Evolutionary conservation across 495 filamentous ascomycete species (phyloP), one percentile per base, ranked within the genome.

Genomic region (Podospora comata): DNA sequence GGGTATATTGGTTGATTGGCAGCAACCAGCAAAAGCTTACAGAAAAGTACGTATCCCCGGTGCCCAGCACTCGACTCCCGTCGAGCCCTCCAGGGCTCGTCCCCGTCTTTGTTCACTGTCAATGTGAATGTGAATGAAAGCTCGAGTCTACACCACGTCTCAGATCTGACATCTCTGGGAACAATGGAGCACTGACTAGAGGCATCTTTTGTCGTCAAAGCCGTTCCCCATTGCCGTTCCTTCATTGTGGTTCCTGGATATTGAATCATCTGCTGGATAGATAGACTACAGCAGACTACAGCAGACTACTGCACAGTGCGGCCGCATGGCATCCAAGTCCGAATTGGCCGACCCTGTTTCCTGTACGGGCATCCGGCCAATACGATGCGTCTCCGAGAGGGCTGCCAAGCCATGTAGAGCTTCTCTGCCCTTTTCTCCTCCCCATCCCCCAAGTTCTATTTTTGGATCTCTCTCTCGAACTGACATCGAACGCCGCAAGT

Each of bases 381-480:
- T 58, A 58, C n/a, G n/a, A 1, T 58, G 55, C 23, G 18, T 11
- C 55, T 26, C n/a, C 23, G n/a, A 20, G 55, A 26, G 23, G n/a
- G n/a, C 19, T 26, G 55, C 55, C 55, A 58, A 58, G 55, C 5
- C 55, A 23, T 58, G 20, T n/a, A 58, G 55, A 58, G 55, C 55
- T 58, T 58, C 55, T 58, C 55, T 58, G 15, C 7, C 55, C 55
- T 58, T 58, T 58, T 58, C 55, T 58, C 23, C 55, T 58, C 55
- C 11, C 55, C 55, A 58, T 58, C 55, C 55, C 39, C 55, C 55
- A 58, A 26, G 55, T 58, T 19, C 55, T 58, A 58, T 58, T 58
- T 58, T 58, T 58, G 55, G 55, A 63, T 75, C 72, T 76, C 73
- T 73, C 72, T 76, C 73, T 73, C 73, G 75, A 70, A 68, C 71